Evolutionary conservation across 1,284 basidiomycete genomes (phyloP), one percentile per base, ranked within the genome.

Genomic region (Pseudozyma pruni): DNA sequence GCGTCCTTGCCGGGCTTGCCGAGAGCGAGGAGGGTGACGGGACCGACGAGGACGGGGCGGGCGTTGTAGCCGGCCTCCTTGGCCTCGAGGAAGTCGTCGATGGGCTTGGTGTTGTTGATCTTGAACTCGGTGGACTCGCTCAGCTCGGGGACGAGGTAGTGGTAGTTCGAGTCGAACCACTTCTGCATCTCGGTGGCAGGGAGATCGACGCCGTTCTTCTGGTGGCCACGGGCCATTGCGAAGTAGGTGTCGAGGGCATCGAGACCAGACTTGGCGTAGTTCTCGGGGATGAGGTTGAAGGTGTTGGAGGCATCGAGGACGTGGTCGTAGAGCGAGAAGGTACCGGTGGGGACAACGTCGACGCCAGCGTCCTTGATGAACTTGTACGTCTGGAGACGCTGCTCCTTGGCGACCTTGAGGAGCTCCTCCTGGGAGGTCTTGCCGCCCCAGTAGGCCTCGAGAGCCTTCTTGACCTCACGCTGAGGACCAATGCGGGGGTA

Each of bases 131-230:
- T 93, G 80, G 88, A 86, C 66, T 94, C 91, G 20, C 92, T 91
- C 85, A 98, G 89, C 86, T 98, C 96, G 66, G 94, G 95, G 71
- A 98, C 95, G 85, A 98, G 93, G 83, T 91, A 95, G 87, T 98
- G 96, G 88, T 98, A 98, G 89, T 98, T 99, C 57, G 94, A 97
- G 86, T 98, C 95, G 85, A 98, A 98, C 93, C 94, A 97, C 86
- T 96, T 97, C 89, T 96, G 96, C 95, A 98, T 98, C 87, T 98
- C 95, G 77, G 89, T 94, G 52, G 95, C 95, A 50, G 93, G 93
- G 69, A 98, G 92, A 86, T 99, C 96, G 79, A 99, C 93, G 68
- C 89, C 90, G 67, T 90, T 84, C 83, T 85, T 88, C 86, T 99
- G 96, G 83, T 94, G 93, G 68, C 96, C 96, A 86, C 96, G 96